These are phyloP conservation scores for Paecilomyces fulvus DNA, from an alignment of 2,329 filamentous ascomycete species.

Conservation along the genomic window DNA sequence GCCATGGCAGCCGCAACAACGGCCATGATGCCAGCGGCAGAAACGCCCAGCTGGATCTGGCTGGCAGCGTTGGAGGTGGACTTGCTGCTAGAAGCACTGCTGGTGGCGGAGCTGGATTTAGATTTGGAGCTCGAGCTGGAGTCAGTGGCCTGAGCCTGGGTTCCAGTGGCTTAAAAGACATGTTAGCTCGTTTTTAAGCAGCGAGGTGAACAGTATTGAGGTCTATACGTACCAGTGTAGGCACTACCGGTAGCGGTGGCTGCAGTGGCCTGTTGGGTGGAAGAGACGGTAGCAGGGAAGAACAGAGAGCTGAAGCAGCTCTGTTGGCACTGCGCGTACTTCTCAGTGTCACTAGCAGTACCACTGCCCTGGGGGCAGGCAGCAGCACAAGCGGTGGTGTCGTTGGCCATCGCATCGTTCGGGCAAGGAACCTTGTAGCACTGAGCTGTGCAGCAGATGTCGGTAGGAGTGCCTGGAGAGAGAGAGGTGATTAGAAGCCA, in stretches of 20 bases:
- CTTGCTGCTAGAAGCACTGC: conserved; percentile 1
- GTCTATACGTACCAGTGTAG: conserved; percentile 5
- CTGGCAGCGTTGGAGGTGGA: conserved; percentile 22
- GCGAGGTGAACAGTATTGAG: not conserved
- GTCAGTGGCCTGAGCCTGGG: conserved; percentile 7
- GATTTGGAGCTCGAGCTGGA: not conserved
- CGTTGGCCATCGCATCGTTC: conserved; percentile 40
- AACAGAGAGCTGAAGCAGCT: conserved; percentile 43
- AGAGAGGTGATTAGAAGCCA: not conserved
- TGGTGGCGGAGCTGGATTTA: conserved; percentile 3
- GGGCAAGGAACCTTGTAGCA: conserved; percentile 47
- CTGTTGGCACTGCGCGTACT: conserved; percentile 42
- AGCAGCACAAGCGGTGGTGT: conserved; percentile 44
- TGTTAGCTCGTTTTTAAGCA: conserved; percentile 1
- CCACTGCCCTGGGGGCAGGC: conserved; percentile 47
- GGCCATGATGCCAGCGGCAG: conserved; percentile 25
- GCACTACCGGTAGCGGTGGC: conserved; percentile 11
- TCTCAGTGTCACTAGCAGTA: conserved; percentile 35
- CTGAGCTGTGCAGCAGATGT: conserved; percentile 44
- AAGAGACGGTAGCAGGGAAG: conserved; percentile 27
- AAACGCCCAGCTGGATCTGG: conserved; percentile 23
- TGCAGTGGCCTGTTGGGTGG: conserved; percentile 14
- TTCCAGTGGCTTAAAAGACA: conserved; percentile 9
- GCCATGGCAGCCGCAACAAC: conserved; percentile 28
- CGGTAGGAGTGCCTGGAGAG: conserved; percentile 29